Conservation (phyloP, 2,329 filamentous ascomycete genomes). For the Thelonectria discophora region DNA sequence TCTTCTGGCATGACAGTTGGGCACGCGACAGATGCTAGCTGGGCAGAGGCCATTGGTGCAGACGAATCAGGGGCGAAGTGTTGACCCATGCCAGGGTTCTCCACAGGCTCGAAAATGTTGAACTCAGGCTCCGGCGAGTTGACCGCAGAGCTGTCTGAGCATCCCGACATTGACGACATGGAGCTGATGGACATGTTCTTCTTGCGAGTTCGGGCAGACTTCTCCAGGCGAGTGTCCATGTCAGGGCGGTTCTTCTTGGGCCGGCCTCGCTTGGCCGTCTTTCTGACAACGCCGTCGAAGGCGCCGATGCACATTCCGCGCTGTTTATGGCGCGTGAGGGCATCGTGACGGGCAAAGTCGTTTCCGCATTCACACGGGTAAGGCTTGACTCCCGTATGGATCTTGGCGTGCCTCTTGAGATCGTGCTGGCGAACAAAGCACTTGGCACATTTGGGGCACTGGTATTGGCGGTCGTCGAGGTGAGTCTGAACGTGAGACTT, state of each 20-base stretch:
- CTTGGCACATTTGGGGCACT: slow-evolving; percentile 92
- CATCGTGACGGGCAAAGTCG: slow-evolving; percentile 94
- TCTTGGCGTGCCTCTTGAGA: slow-evolving; percentile 96
- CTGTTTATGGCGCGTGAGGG: slow-evolving; percentile 91
- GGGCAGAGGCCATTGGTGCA: slow-evolving; percentile 55
- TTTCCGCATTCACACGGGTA: slow-evolving; percentile 95
- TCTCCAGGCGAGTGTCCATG: slow-evolving; percentile 64
- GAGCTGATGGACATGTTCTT: slow-evolving; percentile 61
- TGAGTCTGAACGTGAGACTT: slow-evolving; percentile 98
- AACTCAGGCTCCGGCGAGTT: slow-evolving; percentile 63
- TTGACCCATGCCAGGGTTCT: slow-evolving; percentile 52
- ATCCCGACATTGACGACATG: slow-evolving; percentile 63
- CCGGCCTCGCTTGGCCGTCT: slow-evolving; percentile 69
- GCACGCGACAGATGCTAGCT: slow-evolving; percentile 48
- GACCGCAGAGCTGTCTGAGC: slow-evolving; percentile 64
- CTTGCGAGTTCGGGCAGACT: slow-evolving; percentile 65
- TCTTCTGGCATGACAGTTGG: slow-evolving; percentile 46
- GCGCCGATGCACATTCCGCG: slow-evolving; percentile 96
- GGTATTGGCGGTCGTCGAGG: slow-evolving; percentile 93
- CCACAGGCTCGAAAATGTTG: slow-evolving; percentile 58
- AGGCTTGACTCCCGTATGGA: slow-evolving; percentile 94
- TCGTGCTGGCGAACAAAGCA: slow-evolving; percentile 98
- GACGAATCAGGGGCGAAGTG: slow-evolving; percentile 55
- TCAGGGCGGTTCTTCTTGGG: slow-evolving; percentile 70
- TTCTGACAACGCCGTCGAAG: slow-evolving; percentile 78